These are phyloP conservation scores for Gautieria morchelliformis DNA, from an alignment of 768 basidiomycete genomes.

Conservation along the genomic window DNA sequence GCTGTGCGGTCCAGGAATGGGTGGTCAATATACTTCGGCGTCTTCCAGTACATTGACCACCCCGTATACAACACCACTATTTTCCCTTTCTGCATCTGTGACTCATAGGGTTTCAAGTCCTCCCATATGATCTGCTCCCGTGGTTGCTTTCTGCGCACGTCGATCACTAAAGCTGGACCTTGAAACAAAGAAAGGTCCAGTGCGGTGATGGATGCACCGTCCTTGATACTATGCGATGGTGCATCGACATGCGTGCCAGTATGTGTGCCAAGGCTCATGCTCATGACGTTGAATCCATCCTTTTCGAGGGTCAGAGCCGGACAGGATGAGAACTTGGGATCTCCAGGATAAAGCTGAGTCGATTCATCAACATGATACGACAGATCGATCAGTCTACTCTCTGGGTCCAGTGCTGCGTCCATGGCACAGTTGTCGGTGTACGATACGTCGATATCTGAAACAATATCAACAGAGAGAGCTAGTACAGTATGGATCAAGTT, in stretches of 20 bases:
- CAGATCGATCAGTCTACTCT: neutral
- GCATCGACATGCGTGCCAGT: constrained; percentile 77
- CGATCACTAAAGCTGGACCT: constrained; percentile 45
- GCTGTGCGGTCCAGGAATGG: constrained; percentile 51
- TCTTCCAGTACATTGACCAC: constrained; percentile 52
- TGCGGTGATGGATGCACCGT: constrained; percentile 48
- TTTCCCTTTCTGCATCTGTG: constrained; percentile 28
- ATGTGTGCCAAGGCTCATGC: constrained; percentile 53
- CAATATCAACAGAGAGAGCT: too few relatives aligned
- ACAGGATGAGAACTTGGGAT: constrained; percentile 35
- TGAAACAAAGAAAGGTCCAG: constrained; percentile 45
- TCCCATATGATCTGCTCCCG: constrained; percentile 50
- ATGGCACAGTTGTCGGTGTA: neutral
- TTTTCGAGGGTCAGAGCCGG: constrained; percentile 30
- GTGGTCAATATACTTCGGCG: constrained; percentile 45
- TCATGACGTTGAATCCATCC: constrained; percentile 42
- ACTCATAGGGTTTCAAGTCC: constrained; percentile 27
- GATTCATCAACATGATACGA: constrained; percentile 3
- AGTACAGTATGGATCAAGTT: too few relatives aligned
- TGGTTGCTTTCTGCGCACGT: constrained; percentile 35
- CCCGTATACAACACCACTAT: constrained; percentile 56
- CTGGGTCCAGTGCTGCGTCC: neutral
- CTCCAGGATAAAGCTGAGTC: constrained; percentile 39
- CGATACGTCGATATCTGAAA: neutral
- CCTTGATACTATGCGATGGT: constrained; percentile 58